A percentile compares a stretch with the other conserved stretches of the same genome.
These are phyloP conservation scores for Cercophora newfieldiana DNA, from an alignment of 495 filamentous ascomycete species.

Conservation along the genomic window DNA sequence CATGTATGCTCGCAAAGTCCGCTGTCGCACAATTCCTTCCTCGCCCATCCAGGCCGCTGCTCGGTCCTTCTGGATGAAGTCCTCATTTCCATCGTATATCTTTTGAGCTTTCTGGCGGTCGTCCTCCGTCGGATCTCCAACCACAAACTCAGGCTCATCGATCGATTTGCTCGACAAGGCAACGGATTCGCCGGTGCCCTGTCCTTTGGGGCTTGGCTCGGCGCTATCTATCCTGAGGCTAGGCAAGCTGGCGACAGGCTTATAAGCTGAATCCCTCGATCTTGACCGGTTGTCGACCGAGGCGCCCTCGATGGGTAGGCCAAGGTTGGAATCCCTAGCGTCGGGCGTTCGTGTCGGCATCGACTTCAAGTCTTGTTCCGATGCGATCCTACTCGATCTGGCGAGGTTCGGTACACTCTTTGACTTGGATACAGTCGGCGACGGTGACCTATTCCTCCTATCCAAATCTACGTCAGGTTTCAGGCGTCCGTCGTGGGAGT, in stretches of 20 bases:
- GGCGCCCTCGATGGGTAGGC: constrained; percentile 44
- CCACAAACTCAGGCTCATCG: constrained; percentile 49
- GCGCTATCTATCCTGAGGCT: constrained; percentile 37
- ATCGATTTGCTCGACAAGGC: constrained; percentile 40
- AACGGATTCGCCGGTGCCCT: constrained; percentile 20
- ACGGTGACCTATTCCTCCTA: constrained; percentile 27
- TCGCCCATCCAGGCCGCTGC: constrained; percentile 91
- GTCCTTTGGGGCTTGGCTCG: constrained; percentile 29
- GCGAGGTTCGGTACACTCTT: constrained; percentile 37
- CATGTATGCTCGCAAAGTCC: constrained; percentile 82
- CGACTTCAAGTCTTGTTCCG: constrained; percentile 21
- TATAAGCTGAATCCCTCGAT: constrained; percentile 47
- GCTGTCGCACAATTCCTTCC: constrained; percentile 62
- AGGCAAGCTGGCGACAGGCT: constrained; percentile 51
- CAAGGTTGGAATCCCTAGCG: constrained; percentile 36
- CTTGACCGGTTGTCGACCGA: constrained; percentile 39
- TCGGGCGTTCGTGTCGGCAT: constrained; percentile 32
- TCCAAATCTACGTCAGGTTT: constrained; percentile 26
- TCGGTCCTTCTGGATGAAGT: constrained; percentile 70
- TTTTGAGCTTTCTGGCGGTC: constrained; percentile 72
- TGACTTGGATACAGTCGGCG: constrained; percentile 35
- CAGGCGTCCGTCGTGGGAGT: constrained; percentile 22
- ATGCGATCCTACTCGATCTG: constrained; percentile 18
- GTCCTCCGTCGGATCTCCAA: constrained; percentile 59
- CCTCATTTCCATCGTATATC: constrained; percentile 84